phyloP scores from a whole-genome alignment of 2,329 filamentous ascomycete genomes.

The Penicillium polonicum region DNA sequence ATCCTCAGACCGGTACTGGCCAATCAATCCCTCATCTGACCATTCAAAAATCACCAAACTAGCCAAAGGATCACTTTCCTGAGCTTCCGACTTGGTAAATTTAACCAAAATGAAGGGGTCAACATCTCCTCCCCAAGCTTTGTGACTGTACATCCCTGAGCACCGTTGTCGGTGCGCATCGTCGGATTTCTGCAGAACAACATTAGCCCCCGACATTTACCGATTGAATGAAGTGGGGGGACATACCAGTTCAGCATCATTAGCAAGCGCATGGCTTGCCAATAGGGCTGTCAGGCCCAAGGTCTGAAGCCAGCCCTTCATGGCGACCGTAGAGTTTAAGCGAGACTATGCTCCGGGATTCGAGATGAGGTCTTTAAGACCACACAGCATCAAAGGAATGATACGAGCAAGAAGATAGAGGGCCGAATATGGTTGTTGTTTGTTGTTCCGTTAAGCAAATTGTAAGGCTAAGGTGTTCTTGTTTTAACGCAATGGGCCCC shows the following conservation, averaged over 20 bases:
- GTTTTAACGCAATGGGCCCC: conserved; percentile 18
- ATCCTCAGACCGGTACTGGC: conserved; percentile 60
- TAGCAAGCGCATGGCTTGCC: conserved; percentile 41
- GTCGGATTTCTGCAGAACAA: conserved; percentile 64
- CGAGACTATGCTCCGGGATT: conserved; percentile 26
- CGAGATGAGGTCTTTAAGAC: conserved; percentile 14
- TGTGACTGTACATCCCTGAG: conserved; percentile 89
- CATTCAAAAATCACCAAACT: conserved; percentile 93
- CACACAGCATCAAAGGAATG: conserved; percentile 22
- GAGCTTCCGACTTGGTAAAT: conserved; percentile 64
- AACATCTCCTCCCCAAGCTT: conserved; percentile 80
- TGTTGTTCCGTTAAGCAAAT: not conserved
- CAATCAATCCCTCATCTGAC: conserved; percentile 78
- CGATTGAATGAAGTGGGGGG: not conserved
- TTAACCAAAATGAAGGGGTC: conserved; percentile 88
- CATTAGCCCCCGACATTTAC: not conserved
- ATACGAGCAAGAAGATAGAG: conserved; percentile 3
- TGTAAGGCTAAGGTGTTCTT: conserved; percentile 11
- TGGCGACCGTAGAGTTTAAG: conserved; percentile 31
- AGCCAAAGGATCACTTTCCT: conserved; percentile 69
- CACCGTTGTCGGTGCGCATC: conserved; percentile 79
- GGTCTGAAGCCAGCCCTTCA: conserved; percentile 43
- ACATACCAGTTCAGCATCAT: conserved; percentile 49
- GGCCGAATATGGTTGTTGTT: not conserved
- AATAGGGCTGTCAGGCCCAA: conserved; percentile 40